Conservation (phyloP, 495 filamentous ascomycete genomes). For the Trichoderma erinaceum region DNA sequence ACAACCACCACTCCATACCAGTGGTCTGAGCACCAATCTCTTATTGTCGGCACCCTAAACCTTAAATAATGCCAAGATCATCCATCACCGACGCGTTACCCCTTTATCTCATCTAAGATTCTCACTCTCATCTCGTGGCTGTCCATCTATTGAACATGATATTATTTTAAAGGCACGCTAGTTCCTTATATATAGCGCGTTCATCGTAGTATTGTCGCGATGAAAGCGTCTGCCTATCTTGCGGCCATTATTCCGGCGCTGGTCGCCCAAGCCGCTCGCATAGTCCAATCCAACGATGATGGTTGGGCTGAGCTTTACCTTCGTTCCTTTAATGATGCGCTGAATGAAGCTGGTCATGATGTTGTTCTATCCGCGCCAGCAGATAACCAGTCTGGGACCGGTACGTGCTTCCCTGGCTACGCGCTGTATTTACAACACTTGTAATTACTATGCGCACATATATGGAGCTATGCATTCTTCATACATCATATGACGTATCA, state of each 20-base stretch:
- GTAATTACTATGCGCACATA: background rate
- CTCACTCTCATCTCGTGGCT: background rate
- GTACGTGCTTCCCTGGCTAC: slow-evolving; percentile 29
- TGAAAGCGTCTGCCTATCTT: background rate
- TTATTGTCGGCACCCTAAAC: too few relatives aligned
- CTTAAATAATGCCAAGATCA: background rate
- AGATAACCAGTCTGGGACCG: slow-evolving; percentile 57
- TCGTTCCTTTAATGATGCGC: slow-evolving; percentile 46
- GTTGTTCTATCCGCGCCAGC: slow-evolving; percentile 59
- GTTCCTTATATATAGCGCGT: background rate
- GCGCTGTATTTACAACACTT: background rate
- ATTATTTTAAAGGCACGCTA: background rate
- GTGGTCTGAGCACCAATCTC: too few relatives aligned
- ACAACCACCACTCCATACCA: too few relatives aligned
- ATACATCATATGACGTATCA: background rate
- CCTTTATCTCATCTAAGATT: background rate
- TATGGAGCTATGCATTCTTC: background rate
- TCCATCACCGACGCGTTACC: background rate
- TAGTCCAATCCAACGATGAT: slow-evolving; percentile 64
- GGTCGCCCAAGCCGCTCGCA: slow-evolving; percentile 37
- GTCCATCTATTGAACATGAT: background rate
- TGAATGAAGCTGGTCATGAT: slow-evolving; percentile 48
- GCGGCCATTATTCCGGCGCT: background rate
- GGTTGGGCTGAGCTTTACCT: slow-evolving; percentile 66
- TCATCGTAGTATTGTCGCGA: background rate